Conservation (phyloP, 345 rosid genomes). For the Psidium friedrichsthalianum region DNA sequence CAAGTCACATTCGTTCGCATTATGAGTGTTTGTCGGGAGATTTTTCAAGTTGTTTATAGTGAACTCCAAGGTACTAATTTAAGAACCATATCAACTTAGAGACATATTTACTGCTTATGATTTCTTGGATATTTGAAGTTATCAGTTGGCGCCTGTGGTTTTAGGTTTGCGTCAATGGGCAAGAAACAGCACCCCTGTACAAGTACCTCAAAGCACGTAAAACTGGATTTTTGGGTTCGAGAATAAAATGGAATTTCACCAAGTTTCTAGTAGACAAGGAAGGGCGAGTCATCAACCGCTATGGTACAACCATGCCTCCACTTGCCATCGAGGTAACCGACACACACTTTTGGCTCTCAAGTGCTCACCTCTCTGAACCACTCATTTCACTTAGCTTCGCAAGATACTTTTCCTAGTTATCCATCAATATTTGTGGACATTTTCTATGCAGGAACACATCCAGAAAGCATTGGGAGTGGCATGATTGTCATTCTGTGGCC, state of each 20-base stretch:
- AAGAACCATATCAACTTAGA: background rate
- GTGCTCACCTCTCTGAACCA: background rate
- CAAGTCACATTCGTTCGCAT: background rate
- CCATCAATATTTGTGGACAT: background rate
- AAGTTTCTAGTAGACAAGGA: constrained; percentile 74
- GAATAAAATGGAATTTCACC: constrained; percentile 92
- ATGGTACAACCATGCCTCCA: constrained; percentile 49
- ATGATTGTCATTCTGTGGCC: background rate
- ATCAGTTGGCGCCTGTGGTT: background rate
- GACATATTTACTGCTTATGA: too few species aligned
- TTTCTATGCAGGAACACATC: constrained; percentile 36
- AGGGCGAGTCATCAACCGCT: constrained; percentile 58
- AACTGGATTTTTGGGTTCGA: constrained; percentile 42
- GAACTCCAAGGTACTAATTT: background rate
- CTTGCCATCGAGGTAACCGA: constrained; percentile 53
- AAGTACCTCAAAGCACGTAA: constrained; percentile 64
- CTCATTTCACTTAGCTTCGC: background rate
- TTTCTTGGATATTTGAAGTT: too few species aligned
- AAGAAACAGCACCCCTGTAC: constrained; percentile 55
- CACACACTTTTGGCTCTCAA: background rate
- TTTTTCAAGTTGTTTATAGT: background rate
- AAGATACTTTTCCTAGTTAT: background rate
- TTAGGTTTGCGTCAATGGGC: constrained; percentile 76
- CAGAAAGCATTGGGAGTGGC: constrained; percentile 49
- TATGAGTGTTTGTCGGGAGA: background rate